Base-by-base conservation (phyloP, 805 yeast genomes). In the Metschnikowia bowlesiae region DNA sequence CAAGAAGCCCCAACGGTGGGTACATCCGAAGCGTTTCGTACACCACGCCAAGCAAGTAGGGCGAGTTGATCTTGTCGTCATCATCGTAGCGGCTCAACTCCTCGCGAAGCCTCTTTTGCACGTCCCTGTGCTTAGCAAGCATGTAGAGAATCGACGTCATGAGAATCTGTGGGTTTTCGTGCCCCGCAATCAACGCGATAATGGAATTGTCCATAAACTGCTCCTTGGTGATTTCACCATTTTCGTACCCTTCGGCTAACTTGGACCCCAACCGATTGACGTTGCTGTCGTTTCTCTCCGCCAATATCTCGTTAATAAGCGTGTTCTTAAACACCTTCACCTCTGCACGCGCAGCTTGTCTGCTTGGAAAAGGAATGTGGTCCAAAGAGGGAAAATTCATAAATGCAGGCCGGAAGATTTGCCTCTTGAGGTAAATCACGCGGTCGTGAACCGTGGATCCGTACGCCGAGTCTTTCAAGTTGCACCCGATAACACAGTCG, bases 171-270 rank as follows among this genome's bases (percentile, higher is more conserved):
- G 86, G 86, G 53, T 82, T 82, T 55, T 82, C 86, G 61, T 82
- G 86, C 0, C 85, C 86, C 0, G 86, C 86, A 41, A 82, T 78
- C 57, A 81, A 62, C 3, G 80, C 66, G 14, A 82, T 81, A 8
- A 80, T 75, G 14, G 79, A 68, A 60, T 82, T 82, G 57, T 82
- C 85, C 2, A 69, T 62, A 47, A 80, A 70, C 54, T 81, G 84
- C 44, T 73, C 69, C 46, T 71, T 64, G 2, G 76, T 67, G 2
- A 82, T 66, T 3, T 53, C 47, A 0, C 71, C 75, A 7, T 53
- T 53, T 6, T 70, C 61, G 39, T 67, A 62, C 1, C 81, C 79
- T 6, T 66, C 61, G 8, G 73, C 68, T 9, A 81, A 60, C 13
- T 49, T 28, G 39, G 67, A 68, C 4, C 61, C 59, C 36, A 57